Conservation (phyloP, 768 basidiomycete genomes). For the Lentinula sp. region DNA sequence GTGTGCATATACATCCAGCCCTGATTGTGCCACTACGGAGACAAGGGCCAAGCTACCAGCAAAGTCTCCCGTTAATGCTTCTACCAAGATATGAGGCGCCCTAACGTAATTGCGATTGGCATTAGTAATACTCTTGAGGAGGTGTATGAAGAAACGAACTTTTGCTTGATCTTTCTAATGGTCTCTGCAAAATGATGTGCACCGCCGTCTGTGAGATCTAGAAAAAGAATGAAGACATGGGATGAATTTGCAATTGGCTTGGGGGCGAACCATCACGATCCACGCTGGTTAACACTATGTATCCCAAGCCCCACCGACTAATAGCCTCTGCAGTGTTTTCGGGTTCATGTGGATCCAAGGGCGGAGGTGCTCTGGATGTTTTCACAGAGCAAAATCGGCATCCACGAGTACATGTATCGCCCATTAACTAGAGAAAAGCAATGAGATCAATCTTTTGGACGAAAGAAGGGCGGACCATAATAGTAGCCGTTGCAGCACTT, state of each 20-base stretch:
- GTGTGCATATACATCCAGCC: constrained; percentile 96
- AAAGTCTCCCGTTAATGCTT: constrained; percentile 95
- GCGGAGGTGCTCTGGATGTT: constrained; percentile 82
- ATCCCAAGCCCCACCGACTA: constrained; percentile 95
- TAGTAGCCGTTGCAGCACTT: constrained; percentile 90
- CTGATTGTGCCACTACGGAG: constrained; percentile 81
- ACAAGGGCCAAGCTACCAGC: constrained; percentile 72
- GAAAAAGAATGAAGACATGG: background rate
- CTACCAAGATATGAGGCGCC: constrained; percentile 92
- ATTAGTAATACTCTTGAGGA: background rate
- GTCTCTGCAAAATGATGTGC: constrained; percentile 94
- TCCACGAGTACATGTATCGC: constrained; percentile 96
- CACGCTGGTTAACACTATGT: constrained; percentile 95
- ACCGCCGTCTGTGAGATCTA: constrained; percentile 91
- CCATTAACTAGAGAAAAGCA: constrained; percentile 71
- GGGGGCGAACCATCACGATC: constrained; percentile 78
- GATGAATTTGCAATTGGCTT: background rate
- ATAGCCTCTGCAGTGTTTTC: constrained; percentile 99
- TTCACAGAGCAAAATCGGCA: constrained; percentile 98
- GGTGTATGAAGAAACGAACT: constrained; percentile 39
- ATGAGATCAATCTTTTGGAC: constrained; percentile 6
- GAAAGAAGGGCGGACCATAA: constrained; percentile 64
- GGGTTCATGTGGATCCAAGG: constrained; percentile 93
- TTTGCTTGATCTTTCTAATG: constrained; percentile 91
- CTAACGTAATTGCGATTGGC: constrained; percentile 29